Evolutionary conservation across 2,329 filamentous ascomycete genomes (phyloP).

Genomic region (Ophiostoma sp.): DNA sequence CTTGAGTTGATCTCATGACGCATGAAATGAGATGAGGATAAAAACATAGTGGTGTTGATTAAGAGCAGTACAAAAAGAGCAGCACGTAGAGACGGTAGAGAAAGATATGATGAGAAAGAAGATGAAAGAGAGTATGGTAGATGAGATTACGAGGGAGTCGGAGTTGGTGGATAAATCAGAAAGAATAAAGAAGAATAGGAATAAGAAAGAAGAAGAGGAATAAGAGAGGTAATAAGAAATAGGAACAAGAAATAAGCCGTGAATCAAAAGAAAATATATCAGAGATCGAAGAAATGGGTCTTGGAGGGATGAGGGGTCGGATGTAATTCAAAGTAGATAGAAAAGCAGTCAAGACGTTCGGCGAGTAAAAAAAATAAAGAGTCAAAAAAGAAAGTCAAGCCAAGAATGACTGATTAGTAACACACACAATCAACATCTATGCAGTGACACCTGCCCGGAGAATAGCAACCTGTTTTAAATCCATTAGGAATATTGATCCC

Average conservation of each 20-base stretch:
- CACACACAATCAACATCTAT: neutral
- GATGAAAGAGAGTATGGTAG: slow-evolving; percentile 3
- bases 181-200: neutral
- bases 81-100: neutral
- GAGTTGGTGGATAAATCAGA: neutral
- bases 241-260: neutral
- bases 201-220: neutral
- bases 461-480: neutral
- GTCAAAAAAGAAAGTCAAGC: neutral
- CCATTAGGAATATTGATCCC: neutral
- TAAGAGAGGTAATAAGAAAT: neutral
- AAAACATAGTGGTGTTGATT: neutral
- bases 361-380: no score
- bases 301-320: neutral
- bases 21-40: neutral
- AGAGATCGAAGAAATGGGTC: neutral
- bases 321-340: neutral
- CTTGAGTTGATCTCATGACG: slow-evolving; percentile 5
- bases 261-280: neutral
- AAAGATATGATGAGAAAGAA: neutral
- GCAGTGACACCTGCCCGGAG: neutral
- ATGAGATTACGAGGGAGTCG: slow-evolving; percentile 1
- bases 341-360: no score
- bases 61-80: no score
- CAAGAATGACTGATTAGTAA: neutral